Conservation (phyloP, 371 early-diverging fungal species). For the Choanephora cucurbitarum region DNA sequence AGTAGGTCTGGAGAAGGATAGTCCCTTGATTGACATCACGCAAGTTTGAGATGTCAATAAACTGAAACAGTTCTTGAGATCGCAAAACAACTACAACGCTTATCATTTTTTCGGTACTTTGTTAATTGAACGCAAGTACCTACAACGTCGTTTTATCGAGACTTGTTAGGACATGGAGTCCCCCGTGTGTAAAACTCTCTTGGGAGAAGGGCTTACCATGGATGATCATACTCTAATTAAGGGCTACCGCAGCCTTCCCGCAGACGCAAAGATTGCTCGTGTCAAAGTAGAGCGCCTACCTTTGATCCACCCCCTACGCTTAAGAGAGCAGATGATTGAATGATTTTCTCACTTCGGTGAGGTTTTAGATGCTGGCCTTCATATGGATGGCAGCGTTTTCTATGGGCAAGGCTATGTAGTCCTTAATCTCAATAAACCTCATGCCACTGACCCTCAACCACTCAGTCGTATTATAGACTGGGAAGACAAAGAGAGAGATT, state of each 20-base stretch:
- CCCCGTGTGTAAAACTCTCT: neutral
- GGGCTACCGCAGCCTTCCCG: neutral
- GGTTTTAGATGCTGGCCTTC: neutral
- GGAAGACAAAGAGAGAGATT: neutral
- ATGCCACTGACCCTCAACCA: neutral
- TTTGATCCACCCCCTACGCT: neutral
- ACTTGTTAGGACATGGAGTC: neutral
- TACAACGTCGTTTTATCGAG: neutral
- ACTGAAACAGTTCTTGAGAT: neutral
- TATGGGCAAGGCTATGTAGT: neutral
- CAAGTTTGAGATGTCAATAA: neutral
- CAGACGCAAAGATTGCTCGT: neutral
- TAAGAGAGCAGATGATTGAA: neutral
- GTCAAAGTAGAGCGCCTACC: constrained; percentile 1
- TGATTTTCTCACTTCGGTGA: neutral
- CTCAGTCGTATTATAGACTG: neutral
- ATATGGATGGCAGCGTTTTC: neutral
- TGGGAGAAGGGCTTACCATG: neutral
- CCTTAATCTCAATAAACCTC: neutral
- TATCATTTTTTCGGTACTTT: neutral
- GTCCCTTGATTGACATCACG: neutral
- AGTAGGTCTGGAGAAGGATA: neutral
- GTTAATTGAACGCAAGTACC: neutral
- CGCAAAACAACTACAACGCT: neutral
- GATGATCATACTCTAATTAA: neutral